These are phyloP conservation scores for Ceratocystis destructans DNA, from an alignment of 2,329 filamentous ascomycete genomes.

Conservation along the genomic window DNA sequence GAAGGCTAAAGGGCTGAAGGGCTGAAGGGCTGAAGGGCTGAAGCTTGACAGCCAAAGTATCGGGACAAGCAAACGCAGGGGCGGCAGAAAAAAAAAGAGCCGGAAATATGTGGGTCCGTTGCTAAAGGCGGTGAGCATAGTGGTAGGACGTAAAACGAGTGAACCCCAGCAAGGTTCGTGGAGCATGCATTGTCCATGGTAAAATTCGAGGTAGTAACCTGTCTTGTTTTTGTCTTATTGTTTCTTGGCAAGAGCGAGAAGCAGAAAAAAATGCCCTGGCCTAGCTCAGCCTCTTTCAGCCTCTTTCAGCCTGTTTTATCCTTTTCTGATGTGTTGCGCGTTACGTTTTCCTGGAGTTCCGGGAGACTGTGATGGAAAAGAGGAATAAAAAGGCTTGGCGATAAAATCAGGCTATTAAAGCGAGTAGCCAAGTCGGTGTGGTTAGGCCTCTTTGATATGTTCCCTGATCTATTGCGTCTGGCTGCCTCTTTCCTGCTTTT, in stretches of 20 bases:
- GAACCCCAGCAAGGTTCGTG: background rate
- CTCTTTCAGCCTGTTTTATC: background rate
- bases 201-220: background rate
- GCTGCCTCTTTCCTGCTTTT: background rate
- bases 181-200: background rate
- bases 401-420: conserved; percentile 1
- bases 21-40: background rate
- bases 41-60: background rate
- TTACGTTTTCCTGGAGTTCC: background rate
- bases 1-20: background rate
- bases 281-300: background rate
- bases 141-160: background rate
- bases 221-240: background rate
- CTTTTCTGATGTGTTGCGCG: background rate
- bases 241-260: background rate
- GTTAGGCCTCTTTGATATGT: background rate
- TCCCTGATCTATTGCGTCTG: background rate
- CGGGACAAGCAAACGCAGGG: background rate
- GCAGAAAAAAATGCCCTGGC: background rate
- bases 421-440: background rate
- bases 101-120: background rate
- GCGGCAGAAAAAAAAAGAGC: conserved; percentile 2
- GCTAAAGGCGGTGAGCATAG: background rate
- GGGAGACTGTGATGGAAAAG: background rate
- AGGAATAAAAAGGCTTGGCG: background rate